Percentiles rank a stretch among this genome's conserved stretches.
These are phyloP conservation scores for Alternaria panax DNA, from an alignment of 2,329 filamentous ascomycete species.

Conservation along the genomic window DNA sequence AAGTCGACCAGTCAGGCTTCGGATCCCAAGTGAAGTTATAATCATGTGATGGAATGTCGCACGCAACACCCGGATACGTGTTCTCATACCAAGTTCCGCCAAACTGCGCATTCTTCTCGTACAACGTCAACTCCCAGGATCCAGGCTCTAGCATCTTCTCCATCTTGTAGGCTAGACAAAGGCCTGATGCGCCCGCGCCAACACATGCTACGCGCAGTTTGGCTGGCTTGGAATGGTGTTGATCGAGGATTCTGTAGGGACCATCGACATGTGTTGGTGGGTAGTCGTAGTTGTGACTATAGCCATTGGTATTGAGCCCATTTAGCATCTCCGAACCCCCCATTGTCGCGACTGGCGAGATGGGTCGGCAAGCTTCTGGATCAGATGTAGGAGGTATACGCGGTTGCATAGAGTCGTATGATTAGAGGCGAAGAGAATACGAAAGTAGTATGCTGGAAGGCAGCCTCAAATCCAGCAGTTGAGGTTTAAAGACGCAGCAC, in stretches of 20 bases:
- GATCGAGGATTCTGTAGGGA: slow-evolving; percentile 40
- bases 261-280: slow-evolving; percentile 41
- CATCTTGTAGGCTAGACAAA: slow-evolving; percentile 47
- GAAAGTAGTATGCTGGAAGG: background rate
- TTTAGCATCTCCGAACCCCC: slow-evolving; percentile 42
- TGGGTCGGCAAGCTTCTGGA: background rate
- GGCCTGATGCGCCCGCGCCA: slow-evolving; percentile 41
- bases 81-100: slow-evolving; percentile 48
- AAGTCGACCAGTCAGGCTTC: slow-evolving; percentile 63
- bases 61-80: slow-evolving; percentile 45
- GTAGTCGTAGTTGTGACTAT: slow-evolving; percentile 37
- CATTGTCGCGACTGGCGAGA: slow-evolving; percentile 23
- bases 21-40: slow-evolving; percentile 69
- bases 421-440: background rate
- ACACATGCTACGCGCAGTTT: slow-evolving; percentile 42
- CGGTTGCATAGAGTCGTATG: background rate
- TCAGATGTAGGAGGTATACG: background rate
- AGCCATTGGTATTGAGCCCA: slow-evolving; percentile 37
- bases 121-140: slow-evolving; percentile 41
- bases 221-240: slow-evolving; percentile 44
- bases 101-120: slow-evolving; percentile 42
- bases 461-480: slow-evolving; percentile 1
- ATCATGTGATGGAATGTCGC: slow-evolving; percentile 57
- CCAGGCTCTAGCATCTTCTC: slow-evolving; percentile 40
- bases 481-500: slow-evolving; percentile 4